Evolutionary conservation across 148 eudicot genomes (phyloP), one percentile per base, ranked within the genome.

Genomic region (Chenopodium berlandieri): DNA sequence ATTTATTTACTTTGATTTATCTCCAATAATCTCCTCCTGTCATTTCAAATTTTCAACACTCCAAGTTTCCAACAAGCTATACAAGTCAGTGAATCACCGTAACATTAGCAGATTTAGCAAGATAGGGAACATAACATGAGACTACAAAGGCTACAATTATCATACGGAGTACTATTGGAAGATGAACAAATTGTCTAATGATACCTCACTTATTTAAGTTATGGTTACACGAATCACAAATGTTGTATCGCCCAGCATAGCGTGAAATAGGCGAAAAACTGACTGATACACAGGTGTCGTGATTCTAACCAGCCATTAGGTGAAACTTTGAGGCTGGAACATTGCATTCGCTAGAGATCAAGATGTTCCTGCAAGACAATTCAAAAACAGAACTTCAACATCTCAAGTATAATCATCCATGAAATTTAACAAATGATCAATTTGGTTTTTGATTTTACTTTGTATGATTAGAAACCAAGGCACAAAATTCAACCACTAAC

Each of bases 291-390:
- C 58, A 30, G 20, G 73, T 73, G 66, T 37, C 20, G 44, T 4
- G 32, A 48, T 56, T 56, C 34, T 17, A 40, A 79, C 37, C 46
- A 3, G 30, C 50, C 31, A 23, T 37, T 46, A 22, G 75, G 82
- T 79, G 47, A 50, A 73, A 34, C 10, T 52, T 6, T 10, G 16
- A 72, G 25, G 58, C 46, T 34, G 7, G 77, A 62, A 11, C 12
- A 46, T 47, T 10, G 23, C 27, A 78, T 23, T n/a, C n/a, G 25
- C 44, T 23, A n/a, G 64, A 58, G 40, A 52, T 69, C 27, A 40
- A 37, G 62, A 25, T 31, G 65, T 62, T 50, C 81, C 86, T 80
- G 83, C 65, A 22, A 32, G 32, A 34, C 31, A 44, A 79, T 50
- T 66, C 71, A 31, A 47, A 6, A 68, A 40, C 76, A 48, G 31